Evolutionary conservation across 768 basidiomycete genomes (phyloP).

Genomic region (Kwoniella mangroviensis): DNA sequence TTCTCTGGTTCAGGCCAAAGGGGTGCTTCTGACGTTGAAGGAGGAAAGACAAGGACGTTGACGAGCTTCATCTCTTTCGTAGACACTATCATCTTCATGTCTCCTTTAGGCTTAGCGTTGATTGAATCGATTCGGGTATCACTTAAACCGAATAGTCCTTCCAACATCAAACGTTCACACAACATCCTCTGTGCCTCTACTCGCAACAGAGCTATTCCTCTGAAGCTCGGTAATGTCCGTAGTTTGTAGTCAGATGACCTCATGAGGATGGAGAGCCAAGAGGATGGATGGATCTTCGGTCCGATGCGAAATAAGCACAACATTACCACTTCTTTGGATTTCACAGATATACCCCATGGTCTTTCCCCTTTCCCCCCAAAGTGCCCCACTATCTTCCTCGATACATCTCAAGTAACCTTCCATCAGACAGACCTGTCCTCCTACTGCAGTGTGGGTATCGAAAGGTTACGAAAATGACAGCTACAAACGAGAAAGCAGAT

Average conservation of each 20-base stretch:
- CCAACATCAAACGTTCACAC: not conserved
- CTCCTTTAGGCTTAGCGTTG: too few relatives aligned
- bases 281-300: too few relatives aligned
- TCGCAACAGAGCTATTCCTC: not conserved
- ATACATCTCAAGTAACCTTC: too few relatives aligned
- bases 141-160: not conserved
- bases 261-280: not conserved
- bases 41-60: not conserved
- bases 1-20: not conserved
- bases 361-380: not conserved
- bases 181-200: not conserved
- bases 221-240: too few relatives aligned
- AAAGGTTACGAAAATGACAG: too few relatives aligned
- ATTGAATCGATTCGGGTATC: not conserved
- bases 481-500: conserved; percentile 9
- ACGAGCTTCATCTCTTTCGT: not conserved
- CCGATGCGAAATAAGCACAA: too few relatives aligned
- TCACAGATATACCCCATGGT: not conserved
- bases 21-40: not conserved
- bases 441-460: too few relatives aligned
- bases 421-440: too few relatives aligned
- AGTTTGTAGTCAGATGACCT: not conserved
- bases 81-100: too few relatives aligned
- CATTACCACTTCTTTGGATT: not conserved
- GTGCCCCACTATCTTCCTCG: not conserved